Evolutionary conservation across 768 basidiomycete genomes (phyloP), one percentile per base, ranked within the genome.

Genomic region (Xerocomellus amylosporus): DNA sequence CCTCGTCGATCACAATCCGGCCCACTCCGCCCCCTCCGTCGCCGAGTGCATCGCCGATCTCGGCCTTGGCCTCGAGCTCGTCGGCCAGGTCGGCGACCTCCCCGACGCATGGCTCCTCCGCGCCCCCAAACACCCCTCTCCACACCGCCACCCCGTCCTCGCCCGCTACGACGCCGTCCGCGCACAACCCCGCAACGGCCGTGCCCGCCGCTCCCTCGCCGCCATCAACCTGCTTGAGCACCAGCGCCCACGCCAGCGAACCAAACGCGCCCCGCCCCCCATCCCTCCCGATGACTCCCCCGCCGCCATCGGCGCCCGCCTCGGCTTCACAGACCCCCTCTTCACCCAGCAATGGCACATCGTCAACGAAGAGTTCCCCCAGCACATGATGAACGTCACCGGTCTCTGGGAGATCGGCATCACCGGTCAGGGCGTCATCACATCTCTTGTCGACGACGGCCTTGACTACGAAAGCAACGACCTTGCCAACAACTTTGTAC

Each of bases 371-470:
- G 80, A 90, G 33, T 84, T 77, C 59, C 88, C 87, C 5, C 82
- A 88, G 63, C 82, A 91, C 60, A 85, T 80, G 78, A 88, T 99
- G 86, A 98, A 99, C 64, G 90, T 93, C n/a, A 88, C 93, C 0
- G 79, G 82, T 12, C 76, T 97, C 0, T 99, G 97, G 97, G 90
- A 88, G 30, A 81, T 87, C 74, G 95, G 93, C 4, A 79, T 94
- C 59, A 93, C 88, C 0, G 97, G 97, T 1, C 78, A 84, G 61
- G 95, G 92, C 8, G 77, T 98, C 28, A 87, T 91, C 39, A 81
- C 91, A 4, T 92, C 93, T 10, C 77, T 99, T 42, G 87, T 99
- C 22, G 97, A 99, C 68, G 97, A 99, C 68, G 97, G 97, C 2
- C 71, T 99, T 58, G 97, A 98, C 69, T 91, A 93, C 71, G 82